Percentiles rank a stretch among this genome's conserved stretches.
Conservation (phyloP, 2,329 filamentous ascomycete genomes). For the Zasmidium angulare region DNA sequence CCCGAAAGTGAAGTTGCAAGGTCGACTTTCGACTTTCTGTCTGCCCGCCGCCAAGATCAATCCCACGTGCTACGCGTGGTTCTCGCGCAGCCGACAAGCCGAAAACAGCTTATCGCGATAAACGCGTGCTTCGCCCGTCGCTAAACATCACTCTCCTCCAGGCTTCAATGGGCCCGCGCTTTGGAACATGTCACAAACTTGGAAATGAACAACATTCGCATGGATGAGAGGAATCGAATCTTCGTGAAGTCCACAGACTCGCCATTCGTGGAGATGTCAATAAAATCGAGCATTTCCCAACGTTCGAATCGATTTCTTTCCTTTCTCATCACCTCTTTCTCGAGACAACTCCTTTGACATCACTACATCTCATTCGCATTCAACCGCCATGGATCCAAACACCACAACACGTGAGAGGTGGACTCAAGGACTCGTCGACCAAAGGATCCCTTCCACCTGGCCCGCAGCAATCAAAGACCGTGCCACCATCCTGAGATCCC, state of each 20-base stretch:
- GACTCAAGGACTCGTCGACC: constrained; percentile 24
- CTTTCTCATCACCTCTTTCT: not conserved
- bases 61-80: too few relatives aligned
- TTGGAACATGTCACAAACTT: not conserved
- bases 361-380: not conserved
- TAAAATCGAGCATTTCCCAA: not conserved
- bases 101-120: not conserved
- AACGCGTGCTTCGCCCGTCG: not conserved
- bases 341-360: not conserved
- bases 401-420: constrained; percentile 30
- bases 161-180: not conserved
- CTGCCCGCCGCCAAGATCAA: too few relatives aligned
- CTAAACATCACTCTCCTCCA: not conserved
- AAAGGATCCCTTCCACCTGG: constrained; percentile 21
- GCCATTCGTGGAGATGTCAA: not conserved
- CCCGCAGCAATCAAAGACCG: constrained; percentile 22
- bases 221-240: not conserved
- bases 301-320: not conserved
- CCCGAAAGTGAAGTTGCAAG: too few relatives aligned
- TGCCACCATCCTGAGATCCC: constrained; percentile 17
- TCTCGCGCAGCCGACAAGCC: not conserved
- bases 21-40: too few relatives aligned
- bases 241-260: not conserved
- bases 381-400: constrained; percentile 24
- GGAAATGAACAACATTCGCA: not conserved